Evolutionary conservation across 2,329 filamentous ascomycete species (phyloP), one percentile per base, ranked within the genome.

Genomic region (Aureobasidium sp.): DNA sequence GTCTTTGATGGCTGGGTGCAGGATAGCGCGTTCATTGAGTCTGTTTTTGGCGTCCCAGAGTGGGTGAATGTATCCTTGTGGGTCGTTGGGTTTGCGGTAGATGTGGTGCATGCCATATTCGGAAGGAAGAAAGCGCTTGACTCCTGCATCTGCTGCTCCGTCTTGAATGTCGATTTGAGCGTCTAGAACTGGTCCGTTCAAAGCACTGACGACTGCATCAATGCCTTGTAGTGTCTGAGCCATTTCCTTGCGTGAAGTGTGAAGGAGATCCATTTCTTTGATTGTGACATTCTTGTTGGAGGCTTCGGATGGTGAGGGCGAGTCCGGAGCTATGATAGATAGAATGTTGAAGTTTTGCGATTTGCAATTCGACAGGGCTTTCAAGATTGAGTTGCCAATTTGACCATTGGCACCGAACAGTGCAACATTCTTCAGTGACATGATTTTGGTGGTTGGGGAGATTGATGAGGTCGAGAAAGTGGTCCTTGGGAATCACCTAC

Each of bases 151-250:
- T 20, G 59, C 63, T 17, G 63, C 63, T 26, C 59, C 63, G 46
- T 64, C 60, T 24, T 59, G 61, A 24, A 63, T 63, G 17, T 44
- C 26, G 20, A 29, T 46, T 43, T 64, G 57, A 17, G 57, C 43
- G 7, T 61, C 34, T n/a, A 61, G 57, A 69, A 68, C 65, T 27
- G 66, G 63, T 0, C 68, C 68, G 39, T 67, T 69, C 27, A 73
- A 55, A 0, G 69, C 66, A 59, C 66, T 70, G 29, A 72, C 57
- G 0, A 71, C 63, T 2, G 63, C 67, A 46, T 71, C 67, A 6
- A 69, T 67, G 1, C 66, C 68, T 43, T 59, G 36, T 7, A 71
- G 57, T 3, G 57, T 47, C 1, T 64, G 24, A 1, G 63, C 63
- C 5, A 71, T 50, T 1, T 65, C 57, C 3, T 64, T 61, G 5